Percentiles rank a stretch among this genome's conserved stretches.
Evolutionary conservation across 768 basidiomycete species (phyloP).

Genomic region (Calvatia gigantea): DNA sequence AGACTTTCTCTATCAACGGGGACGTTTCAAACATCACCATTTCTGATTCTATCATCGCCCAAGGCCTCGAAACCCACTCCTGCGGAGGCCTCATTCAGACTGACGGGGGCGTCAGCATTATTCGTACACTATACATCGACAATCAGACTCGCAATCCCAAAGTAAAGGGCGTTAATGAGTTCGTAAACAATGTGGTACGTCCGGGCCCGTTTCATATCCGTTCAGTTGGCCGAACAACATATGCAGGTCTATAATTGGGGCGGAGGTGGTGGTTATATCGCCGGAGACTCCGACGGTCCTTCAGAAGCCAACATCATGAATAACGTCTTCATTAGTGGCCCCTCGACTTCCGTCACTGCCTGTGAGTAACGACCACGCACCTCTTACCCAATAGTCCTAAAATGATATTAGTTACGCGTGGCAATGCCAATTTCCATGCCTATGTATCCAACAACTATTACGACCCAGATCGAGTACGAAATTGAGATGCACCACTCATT

Average conservation of each 20-base stretch:
- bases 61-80: constrained; percentile 33
- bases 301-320: constrained; percentile 32
- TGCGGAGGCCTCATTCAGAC: constrained; percentile 34
- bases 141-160: constrained; percentile 35
- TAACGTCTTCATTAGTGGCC: constrained; percentile 33
- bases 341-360: constrained; percentile 26
- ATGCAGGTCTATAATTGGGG: constrained; percentile 31
- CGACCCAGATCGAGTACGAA: constrained; percentile 20
- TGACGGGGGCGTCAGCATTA: constrained; percentile 31
- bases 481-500: background rate
- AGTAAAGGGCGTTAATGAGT: constrained; percentile 34
- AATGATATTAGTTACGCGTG: constrained; percentile 25
- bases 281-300: constrained; percentile 30
- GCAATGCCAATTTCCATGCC: constrained; percentile 33
- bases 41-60: constrained; percentile 33
- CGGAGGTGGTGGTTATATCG: constrained; percentile 31
- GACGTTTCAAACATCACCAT: constrained; percentile 34
- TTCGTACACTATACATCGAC: constrained; percentile 33
- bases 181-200: constrained; percentile 32
- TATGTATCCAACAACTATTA: constrained; percentile 32
- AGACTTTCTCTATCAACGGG: constrained; percentile 33
- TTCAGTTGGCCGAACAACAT: background rate
- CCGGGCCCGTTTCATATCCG: background rate
- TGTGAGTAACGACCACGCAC: constrained; percentile 15
- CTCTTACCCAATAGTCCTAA: background rate